Base-by-base conservation (phyloP, 768 basidiomycete genomes). In the Porpolomopsis calyptriformis region DNA sequence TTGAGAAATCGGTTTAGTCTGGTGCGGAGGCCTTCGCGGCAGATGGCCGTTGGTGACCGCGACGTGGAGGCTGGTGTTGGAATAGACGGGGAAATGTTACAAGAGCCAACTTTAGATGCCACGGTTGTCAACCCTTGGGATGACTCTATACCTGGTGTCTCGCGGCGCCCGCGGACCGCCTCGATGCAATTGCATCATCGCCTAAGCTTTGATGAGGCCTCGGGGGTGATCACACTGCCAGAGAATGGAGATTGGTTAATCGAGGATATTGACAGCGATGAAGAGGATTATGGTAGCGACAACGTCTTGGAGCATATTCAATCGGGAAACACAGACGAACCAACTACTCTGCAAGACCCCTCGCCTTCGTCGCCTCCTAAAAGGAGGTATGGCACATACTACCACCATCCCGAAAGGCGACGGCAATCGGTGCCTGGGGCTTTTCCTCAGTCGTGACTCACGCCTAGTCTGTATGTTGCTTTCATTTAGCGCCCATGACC, bases 211-310 rank as follows among this genome's bases (percentile, higher is more conserved):
- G 89, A 92, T 57, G 81, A 79, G 41, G 88, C 79, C 4, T 85
- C 85, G 2, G 91, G 91, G 1, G 86, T 92, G 27, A 93, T 93
- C 52, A 82, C 83, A 72, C 64, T 93, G 2, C 88, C 90, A 0
- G 88, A 91, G 31, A 74, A 79, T 52, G 74, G 69, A 24, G 72
- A 76, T 51, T 85, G 83, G 77, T 63, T 82, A 52, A 66, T 63
- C 18, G 65, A 71, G 12, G 79, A 79, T 20, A 73, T 60, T 1
- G 67, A 65, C 24, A 67, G 66, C 46, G 72, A 72, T 47, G 65
- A 69, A 45, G 69, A 70, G 47, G 63, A 73, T 49, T 74, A 69
- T 48, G 70, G 68, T 35, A 57, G 51, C 19, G 59, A 61, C 47
- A 63, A 61, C 38, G 49, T 24, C 36, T 12, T 44, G 19, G 40